Evolutionary conservation across 169 alveolate species (phyloP).

Genomic region (Plasmodium gonderi): DNA sequence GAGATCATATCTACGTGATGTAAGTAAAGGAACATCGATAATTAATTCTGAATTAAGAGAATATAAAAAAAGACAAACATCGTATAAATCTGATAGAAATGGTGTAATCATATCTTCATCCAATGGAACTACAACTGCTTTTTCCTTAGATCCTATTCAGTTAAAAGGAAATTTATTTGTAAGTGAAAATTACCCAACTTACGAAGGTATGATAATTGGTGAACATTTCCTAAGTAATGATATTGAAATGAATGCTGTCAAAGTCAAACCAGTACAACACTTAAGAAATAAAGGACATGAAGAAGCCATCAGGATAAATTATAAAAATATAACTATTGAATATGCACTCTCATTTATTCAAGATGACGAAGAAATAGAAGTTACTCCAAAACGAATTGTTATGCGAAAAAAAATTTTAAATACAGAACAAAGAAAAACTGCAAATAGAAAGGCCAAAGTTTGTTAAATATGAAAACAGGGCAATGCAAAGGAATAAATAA

Average conservation of each 20-base stretch:
- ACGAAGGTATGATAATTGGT: conserved; percentile 92
- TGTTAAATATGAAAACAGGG: background rate
- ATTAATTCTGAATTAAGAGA: conserved; percentile 85
- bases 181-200: conserved; percentile 87
- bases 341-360: conserved; percentile 91
- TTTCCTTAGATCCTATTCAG: conserved; percentile 89
- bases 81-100: conserved; percentile 79
- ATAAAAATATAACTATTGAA: conserved; percentile 87
- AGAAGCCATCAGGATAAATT: conserved; percentile 81
- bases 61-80: conserved; percentile 83
- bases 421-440: conserved; percentile 73
- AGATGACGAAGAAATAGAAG: conserved; percentile 94
- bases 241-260: conserved; percentile 88
- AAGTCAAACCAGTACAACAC: conserved; percentile 88
- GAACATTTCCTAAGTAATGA: conserved; percentile 87
- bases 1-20: conserved; percentile 84
- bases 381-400: conserved; percentile 93
- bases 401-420: conserved; percentile 88
- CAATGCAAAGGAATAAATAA: background rate
- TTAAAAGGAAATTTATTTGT: conserved; percentile 89
- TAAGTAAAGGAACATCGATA: conserved; percentile 90
- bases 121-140: conserved; percentile 89
- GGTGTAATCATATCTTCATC: conserved; percentile 90
- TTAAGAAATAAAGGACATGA: conserved; percentile 89
- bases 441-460: conserved; percentile 59